phyloP scores from a whole-genome alignment of 495 filamentous ascomycete species.

The Aspergillus ostianus region DNA sequence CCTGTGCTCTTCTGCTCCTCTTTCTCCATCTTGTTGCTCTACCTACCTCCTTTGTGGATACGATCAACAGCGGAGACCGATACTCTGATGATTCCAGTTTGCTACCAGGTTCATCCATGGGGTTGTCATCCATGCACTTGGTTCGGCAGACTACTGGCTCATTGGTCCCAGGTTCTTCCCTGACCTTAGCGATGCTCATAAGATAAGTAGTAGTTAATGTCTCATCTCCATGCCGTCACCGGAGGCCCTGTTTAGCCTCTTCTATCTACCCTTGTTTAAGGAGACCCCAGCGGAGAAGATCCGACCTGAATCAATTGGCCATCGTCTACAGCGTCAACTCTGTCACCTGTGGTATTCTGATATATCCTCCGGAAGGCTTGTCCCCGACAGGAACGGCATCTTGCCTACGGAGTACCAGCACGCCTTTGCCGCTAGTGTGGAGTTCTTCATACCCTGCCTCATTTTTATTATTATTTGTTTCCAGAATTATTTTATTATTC shows the following conservation, averaged over 20 bases:
- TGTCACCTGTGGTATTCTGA: neutral
- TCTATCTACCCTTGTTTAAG: conserved; percentile 17
- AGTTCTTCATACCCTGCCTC: conserved; percentile 12
- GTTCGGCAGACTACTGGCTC: conserved; percentile 14
- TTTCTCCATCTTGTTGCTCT: conserved; percentile 14
- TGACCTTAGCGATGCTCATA: conserved; percentile 11
- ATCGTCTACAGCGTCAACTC: neutral
- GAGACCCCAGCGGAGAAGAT: conserved; percentile 5
- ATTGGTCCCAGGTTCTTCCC: conserved; percentile 1
- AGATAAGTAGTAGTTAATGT: neutral
- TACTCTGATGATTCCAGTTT: conserved; percentile 21
- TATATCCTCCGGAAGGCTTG: conserved; percentile 11
- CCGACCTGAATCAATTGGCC: neutral
- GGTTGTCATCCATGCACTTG: conserved; percentile 9
- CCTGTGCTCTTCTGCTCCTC: conserved; percentile 20
- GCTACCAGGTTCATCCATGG: conserved; percentile 20
- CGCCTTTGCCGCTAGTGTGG: conserved; percentile 8
- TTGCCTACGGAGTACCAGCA: neutral
- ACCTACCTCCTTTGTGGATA: conserved; percentile 17
- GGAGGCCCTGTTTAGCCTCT: conserved; percentile 17
- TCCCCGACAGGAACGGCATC: conserved; percentile 6
- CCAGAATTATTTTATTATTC: neutral
- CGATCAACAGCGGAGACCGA: conserved; percentile 27
- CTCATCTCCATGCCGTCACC: conserved; percentile 13
- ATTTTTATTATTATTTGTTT: neutral